phyloP scores from a whole-genome alignment of 164 flowering plant species.

The Magnolia changhungtana region DNA sequence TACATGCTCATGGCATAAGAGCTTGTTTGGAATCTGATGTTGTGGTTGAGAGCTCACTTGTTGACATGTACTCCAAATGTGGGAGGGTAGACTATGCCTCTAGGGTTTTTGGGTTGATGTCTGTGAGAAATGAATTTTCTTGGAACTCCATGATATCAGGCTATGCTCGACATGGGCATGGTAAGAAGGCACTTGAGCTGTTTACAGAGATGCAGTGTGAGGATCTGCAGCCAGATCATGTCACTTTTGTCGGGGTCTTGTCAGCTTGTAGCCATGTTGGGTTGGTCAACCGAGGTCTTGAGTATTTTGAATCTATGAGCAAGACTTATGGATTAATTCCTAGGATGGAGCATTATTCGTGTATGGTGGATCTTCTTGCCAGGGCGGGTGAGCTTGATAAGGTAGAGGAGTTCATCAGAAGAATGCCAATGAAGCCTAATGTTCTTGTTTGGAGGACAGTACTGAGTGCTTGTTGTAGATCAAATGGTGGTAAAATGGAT shows the following conservation, averaged over 20 bases:
- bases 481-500: conserved; percentile 45
- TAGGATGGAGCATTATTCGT: conserved; percentile 74
- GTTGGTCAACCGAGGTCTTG: conserved; percentile 56
- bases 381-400: conserved; percentile 66
- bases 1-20: conserved; percentile 70
- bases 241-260: conserved; percentile 89
- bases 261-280: conserved; percentile 97
- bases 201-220: conserved; percentile 51
- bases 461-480: conserved; percentile 66
- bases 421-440: conserved; percentile 75
- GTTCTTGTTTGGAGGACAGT: conserved; percentile 81
- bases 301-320: conserved; percentile 73
- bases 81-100: conserved; percentile 84
- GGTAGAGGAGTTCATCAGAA: conserved; percentile 58
- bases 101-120: conserved; percentile 59
- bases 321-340: conserved; percentile 51
- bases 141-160: conserved; percentile 99
- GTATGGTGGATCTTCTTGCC: conserved; percentile 88
- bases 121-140: conserved; percentile 63
- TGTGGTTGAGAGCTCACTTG: conserved; percentile 83
- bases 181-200: conserved; percentile 55
- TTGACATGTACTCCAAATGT: conserved; percentile 91
- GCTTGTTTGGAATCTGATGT: conserved; percentile 68
- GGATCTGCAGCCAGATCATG: conserved; percentile 72
- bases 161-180: conserved; percentile 85